Evolutionary conservation across 2,329 filamentous ascomycete genomes (phyloP).

Genomic region (Colletotrichum falcatum): DNA sequence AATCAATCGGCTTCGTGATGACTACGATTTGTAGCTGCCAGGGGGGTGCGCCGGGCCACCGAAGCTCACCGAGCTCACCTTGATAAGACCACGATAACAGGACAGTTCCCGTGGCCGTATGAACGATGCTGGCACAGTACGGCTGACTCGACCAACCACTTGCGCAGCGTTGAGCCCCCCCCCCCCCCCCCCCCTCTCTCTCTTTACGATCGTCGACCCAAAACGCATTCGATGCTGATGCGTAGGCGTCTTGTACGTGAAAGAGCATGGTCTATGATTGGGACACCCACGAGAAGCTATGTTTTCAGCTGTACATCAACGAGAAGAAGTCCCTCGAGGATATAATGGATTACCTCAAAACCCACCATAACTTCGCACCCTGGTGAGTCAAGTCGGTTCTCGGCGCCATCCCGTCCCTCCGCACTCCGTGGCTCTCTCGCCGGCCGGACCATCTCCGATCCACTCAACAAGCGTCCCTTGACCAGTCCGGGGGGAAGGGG

Average conservation of each 20-base stretch:
- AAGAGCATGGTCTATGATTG: constrained; percentile 61
- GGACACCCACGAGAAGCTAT: constrained; percentile 57
- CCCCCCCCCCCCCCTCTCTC: too few relatives aligned
- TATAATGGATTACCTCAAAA: constrained; percentile 78
- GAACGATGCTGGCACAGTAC: constrained; percentile 15
- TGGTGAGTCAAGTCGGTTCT: constrained; percentile 63
- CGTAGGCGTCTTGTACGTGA: constrained; percentile 7
- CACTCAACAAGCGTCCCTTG: constrained; percentile 8
- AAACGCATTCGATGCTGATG: constrained; percentile 25
- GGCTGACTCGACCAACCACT: constrained; percentile 40
- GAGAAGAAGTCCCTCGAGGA: constrained; percentile 80
- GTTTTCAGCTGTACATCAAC: constrained; percentile 77
- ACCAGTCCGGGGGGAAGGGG: not conserved
- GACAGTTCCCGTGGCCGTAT: constrained; percentile 17
- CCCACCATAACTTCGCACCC: constrained; percentile 74
- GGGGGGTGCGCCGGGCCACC: not conserved
- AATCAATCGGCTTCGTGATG: not conserved
- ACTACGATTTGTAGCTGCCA: not conserved
- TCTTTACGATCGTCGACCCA: constrained; percentile 23
- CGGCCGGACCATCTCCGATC: constrained; percentile 37
- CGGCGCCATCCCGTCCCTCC: constrained; percentile 29
- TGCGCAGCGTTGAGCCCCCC: constrained; percentile 16
- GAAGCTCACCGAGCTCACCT: constrained; percentile 11
- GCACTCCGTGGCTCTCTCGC: constrained; percentile 28
- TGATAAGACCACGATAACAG: constrained; percentile 1